A percentile compares a stretch with the other conserved stretches of the same genome.
phyloP scores from a whole-genome alignment of 2,329 filamentous ascomycete genomes.

The Venturia carpophila region DNA sequence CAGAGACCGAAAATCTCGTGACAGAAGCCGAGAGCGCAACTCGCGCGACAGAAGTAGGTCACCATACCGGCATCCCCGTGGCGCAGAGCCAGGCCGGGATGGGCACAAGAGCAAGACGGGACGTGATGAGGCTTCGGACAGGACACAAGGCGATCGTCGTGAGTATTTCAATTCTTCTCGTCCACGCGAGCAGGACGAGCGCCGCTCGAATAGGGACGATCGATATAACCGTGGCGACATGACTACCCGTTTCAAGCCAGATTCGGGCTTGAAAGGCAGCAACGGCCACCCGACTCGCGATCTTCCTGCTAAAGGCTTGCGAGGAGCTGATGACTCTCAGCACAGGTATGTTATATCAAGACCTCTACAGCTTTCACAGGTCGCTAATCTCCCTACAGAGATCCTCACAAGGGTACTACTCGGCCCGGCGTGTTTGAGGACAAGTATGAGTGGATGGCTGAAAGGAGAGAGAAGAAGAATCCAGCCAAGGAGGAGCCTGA shows the following conservation, averaged over 20 bases:
- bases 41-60: constrained; percentile 37
- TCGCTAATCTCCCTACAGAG: background rate
- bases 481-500: constrained; percentile 1
- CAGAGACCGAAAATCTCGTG: constrained; percentile 6
- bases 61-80: constrained; percentile 44
- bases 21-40: constrained; percentile 2
- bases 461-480: background rate
- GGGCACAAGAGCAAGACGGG: background rate
- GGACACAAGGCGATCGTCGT: constrained; percentile 8
- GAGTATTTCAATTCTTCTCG: constrained; percentile 24
- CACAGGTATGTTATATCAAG: background rate
- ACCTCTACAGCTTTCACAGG: background rate
- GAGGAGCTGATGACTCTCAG: background rate
- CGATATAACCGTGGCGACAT: constrained; percentile 33
- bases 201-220: constrained; percentile 27
- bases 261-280: background rate
- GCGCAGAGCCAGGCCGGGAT: constrained; percentile 29
- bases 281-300: background rate
- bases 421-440: background rate
- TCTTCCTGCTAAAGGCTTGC: background rate
- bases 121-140: constrained; percentile 2
- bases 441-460: constrained; percentile 12
- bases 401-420: background rate
- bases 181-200: constrained; percentile 28
- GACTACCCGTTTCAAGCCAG: constrained; percentile 6